Conservation (phyloP, 1,284 basidiomycete species). For the Pterulicium gracile region DNA sequence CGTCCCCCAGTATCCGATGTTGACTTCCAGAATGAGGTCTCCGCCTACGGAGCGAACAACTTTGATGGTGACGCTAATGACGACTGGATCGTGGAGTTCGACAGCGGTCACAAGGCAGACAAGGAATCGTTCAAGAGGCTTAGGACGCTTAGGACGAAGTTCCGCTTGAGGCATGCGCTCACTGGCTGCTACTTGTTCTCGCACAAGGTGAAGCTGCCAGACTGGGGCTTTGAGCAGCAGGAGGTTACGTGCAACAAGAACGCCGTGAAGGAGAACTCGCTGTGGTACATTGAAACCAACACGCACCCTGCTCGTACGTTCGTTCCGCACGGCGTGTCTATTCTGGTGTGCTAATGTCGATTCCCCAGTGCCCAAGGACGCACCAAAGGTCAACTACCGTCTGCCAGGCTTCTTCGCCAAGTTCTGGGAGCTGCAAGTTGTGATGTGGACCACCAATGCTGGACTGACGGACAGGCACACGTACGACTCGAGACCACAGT, state of each 20-base stretch:
- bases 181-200: conserved; percentile 96
- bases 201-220: conserved; percentile 94
- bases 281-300: conserved; percentile 94
- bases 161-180: conserved; percentile 77
- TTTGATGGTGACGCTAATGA: conserved; percentile 88
- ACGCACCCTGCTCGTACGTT: conserved; percentile 63
- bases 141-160: conserved; percentile 74
- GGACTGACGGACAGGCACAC: conserved; percentile 91
- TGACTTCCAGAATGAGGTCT: conserved; percentile 99
- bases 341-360: conserved; percentile 5
- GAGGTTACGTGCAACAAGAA: conserved; percentile 99
- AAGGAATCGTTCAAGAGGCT: conserved; percentile 61
- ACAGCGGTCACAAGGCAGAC: conserved; percentile 57
- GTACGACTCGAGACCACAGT: conserved; percentile 85
- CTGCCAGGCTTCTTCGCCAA: conserved; percentile 82
- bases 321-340: too few relatives aligned
- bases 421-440: conserved; percentile 86
- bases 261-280: conserved; percentile 79
- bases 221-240: conserved; percentile 98
- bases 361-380: conserved; percentile 50
- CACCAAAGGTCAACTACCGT: conserved; percentile 82
- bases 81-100: conserved; percentile 91
- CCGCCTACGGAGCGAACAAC: conserved; percentile 85
- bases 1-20: conserved; percentile 96
- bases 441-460: conserved; percentile 99